Evolutionary conservation across 306 rosid species (phyloP), one percentile per base, ranked within the genome.

Genomic region (Vigna trinervia): DNA sequence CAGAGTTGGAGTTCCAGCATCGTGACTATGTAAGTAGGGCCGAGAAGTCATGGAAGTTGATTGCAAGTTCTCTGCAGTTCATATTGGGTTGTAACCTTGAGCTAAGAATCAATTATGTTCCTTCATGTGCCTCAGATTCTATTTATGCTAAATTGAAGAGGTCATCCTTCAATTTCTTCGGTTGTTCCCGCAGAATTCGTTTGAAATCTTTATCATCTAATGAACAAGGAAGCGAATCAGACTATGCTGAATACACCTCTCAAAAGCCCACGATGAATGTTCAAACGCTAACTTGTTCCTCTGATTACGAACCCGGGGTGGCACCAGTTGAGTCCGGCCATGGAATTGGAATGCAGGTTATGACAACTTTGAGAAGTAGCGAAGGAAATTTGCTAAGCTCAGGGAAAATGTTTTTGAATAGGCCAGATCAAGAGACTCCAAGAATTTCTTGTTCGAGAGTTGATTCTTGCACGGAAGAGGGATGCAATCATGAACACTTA

Each of bases 41-140:
- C 5, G 96, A 91, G 83, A 89, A 86, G 83, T 91, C 93, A n/a
- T 89, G 94, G 98, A 91, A 89, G 84, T 66, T 76, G 85, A 93
- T 93, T 30, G 95, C 96, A 67, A 88, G 81, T 75, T 87, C 79
- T 52, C 90, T 93, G 48, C 97, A 88, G 78, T 81, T 81, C 36
- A 70, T 89, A 58, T 81, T 88, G 48, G 93, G 93, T 38, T 86
- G 92, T 67, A 89, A 91, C 76, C 89, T 93, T 53, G 98, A 91
- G 86, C 85, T 93, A 12, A 87, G 96, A 84, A 86, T 93, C 84
- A 87, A 88, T 39, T 88, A 78, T 64, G 86, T 81, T 63, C 82
- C 84, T 32, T 68, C 84, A n/a, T 64, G 75, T 61, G 68, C 76
- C 36, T 83, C 89, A 19, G 83, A 87, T 50, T 74, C 92, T 15